Evolutionary conservation across 768 basidiomycete species (phyloP), one percentile per base, ranked within the genome.

Genomic region (Cubamyces sp.): DNA sequence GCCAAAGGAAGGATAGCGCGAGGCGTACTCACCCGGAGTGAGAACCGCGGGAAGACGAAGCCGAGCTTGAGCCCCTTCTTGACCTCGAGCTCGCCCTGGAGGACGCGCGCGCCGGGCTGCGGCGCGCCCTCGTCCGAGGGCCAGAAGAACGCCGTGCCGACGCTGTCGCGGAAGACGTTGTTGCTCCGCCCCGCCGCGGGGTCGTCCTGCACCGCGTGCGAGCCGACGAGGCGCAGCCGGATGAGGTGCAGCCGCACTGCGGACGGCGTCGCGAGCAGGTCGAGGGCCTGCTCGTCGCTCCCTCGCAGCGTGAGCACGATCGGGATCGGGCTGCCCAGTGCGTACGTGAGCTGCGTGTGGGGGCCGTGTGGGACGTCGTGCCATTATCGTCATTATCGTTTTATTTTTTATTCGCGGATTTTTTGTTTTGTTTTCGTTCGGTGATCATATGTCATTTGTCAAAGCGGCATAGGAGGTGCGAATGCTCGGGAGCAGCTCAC

Each of bases 21-120:
- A 26, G 28, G 51, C 82, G 63, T 66, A 85, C 34, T 34, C 34
- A 34, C 85, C 60, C 77, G 76, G 42, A 85, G 72, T 14, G 79
- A 75, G 62, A 85, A 78, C 58, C 78, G 75, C 21, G 78, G 79
- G 63, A 82, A 81, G 30, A 74, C 45, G 57, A 81, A 78, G 19
- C 73, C 77, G 18, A 71, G 82, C 65, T 81, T 85, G 52, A 81
- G 54, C 16, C 66, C 69, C 64, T 72, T 79, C 56, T 76, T 74
- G n/a, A 85, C 73, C 18, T 81, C 77, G 26, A 87, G 56, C 69
- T 87, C 84, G 7, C 87, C 85, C 53, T 77, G 75, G 15, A 86
- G 70, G 42, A 71, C 66, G 25, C 81, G 76, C 52, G 68, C 74
- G 6, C 74, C 74, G 3, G 60, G 52, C 58, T 67, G 72, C 25